Percentiles rank a stretch among this genome's conserved stretches.
phyloP scores from a whole-genome alignment of 2,329 filamentous ascomycete genomes.

The Aspergillus fructus region DNA sequence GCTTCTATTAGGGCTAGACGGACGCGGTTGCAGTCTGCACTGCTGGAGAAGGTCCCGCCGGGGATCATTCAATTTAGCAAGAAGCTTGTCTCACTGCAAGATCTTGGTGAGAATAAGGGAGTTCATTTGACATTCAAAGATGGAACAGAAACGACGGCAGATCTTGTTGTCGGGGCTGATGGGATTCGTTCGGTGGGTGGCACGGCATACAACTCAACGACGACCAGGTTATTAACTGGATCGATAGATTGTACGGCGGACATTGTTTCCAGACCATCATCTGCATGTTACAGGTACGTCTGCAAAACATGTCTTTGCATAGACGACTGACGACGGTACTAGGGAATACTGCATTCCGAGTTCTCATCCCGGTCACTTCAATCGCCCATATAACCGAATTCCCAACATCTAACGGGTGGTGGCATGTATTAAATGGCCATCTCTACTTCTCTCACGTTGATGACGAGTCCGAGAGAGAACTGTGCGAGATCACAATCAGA shows the following conservation, averaged over 20 bases:
- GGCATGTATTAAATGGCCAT: background rate
- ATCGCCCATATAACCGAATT: background rate
- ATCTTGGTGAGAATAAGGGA: background rate
- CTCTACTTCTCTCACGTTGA: conserved; percentile 5
- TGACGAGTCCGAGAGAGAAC: conserved; percentile 1
- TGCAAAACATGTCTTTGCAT: too few species aligned
- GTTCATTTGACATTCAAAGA: background rate
- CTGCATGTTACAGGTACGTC: background rate
- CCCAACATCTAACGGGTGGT: conserved; percentile 1
- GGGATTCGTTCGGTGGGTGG: background rate
- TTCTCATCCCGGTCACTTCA: background rate
- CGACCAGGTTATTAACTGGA: too few species aligned
- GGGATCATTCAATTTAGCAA: background rate
- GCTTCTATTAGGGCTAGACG: conserved; percentile 3
- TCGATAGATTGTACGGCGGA: background rate
- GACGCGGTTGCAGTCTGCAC: conserved; percentile 6
- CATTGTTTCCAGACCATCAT: background rate
- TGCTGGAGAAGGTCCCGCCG: background rate
- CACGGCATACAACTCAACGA: too few species aligned
- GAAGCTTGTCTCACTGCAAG: background rate
- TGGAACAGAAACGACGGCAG: background rate
- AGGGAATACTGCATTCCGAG: conserved; percentile 5
- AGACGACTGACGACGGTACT: background rate
- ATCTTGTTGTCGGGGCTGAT: conserved; percentile 6
- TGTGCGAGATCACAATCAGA: conserved; percentile 5